Evolutionary conservation across 1,139 yeast genomes (phyloP).

Genomic region (Taiozyma sp.): DNA sequence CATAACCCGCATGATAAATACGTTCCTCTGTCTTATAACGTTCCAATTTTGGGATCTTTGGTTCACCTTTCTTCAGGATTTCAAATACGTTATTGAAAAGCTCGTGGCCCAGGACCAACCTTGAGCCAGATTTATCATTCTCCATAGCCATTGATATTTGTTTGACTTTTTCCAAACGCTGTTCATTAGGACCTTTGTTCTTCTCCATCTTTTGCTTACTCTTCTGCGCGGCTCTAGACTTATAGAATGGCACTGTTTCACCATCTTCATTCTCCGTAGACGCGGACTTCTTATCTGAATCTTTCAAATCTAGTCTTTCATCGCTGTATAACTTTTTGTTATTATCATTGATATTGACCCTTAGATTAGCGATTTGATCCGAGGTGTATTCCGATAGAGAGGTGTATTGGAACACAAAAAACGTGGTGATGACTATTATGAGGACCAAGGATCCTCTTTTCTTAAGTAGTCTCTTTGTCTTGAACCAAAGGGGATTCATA

Average conservation of each 20-base stretch:
- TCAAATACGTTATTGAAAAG: constrained; percentile 30
- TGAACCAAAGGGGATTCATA: constrained; percentile 2
- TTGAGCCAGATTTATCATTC: constrained; percentile 18
- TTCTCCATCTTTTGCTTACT: neutral
- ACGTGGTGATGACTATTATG: constrained; percentile 3
- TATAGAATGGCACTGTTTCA: constrained; percentile 22
- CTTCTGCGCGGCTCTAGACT: constrained; percentile 16
- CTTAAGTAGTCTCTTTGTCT: constrained; percentile 11
- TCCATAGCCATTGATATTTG: constrained; percentile 14
- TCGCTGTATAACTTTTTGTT: neutral
- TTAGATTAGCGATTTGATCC: constrained; percentile 6
- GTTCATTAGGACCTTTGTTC: neutral
- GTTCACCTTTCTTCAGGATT: constrained; percentile 36
- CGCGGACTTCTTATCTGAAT: neutral
- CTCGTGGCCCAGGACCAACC: constrained; percentile 16
- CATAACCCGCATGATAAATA: constrained; percentile 48
- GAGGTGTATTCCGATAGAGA: constrained; percentile 7
- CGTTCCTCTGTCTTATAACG: constrained; percentile 36
- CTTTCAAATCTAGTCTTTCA: neutral
- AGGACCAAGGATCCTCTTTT: constrained; percentile 11
- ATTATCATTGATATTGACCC: constrained; percentile 1
- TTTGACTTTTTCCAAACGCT: constrained; percentile 11
- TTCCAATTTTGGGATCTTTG: constrained; percentile 31
- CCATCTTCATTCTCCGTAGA: constrained; percentile 7
- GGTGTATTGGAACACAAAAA: constrained; percentile 14